Evolutionary conservation across 306 rosid species (phyloP).

Genomic region (Arachis stenosperma): DNA sequence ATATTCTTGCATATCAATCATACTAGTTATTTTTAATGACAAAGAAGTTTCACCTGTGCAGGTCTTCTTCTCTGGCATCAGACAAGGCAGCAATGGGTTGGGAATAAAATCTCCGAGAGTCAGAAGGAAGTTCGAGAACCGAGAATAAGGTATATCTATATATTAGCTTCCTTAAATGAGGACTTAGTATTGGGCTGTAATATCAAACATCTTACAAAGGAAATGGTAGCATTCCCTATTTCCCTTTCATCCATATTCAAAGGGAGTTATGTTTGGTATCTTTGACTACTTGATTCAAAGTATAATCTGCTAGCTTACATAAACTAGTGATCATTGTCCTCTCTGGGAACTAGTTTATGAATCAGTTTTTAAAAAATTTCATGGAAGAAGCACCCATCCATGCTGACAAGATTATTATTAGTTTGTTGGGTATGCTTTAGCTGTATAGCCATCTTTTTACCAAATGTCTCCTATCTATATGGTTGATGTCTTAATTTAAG

Average conservation of each 20-base stretch:
- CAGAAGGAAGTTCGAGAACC: slow-evolving; percentile 49
- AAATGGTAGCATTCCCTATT: neutral
- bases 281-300: slow-evolving; percentile 1
- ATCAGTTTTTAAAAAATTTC: slow-evolving; percentile 22
- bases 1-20: slow-evolving; percentile 2
- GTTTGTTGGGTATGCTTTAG: slow-evolving; percentile 9
- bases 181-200: neutral
- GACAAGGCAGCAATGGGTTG: slow-evolving; percentile 79
- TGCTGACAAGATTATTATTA: neutral
- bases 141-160: slow-evolving; percentile 63
- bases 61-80: slow-evolving; percentile 85
- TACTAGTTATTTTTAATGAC: slow-evolving; percentile 11
- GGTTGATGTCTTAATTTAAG: neutral
- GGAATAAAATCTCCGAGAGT: slow-evolving; percentile 49
- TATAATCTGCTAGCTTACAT: slow-evolving; percentile 5
- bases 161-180: neutral
- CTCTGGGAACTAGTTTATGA: neutral
- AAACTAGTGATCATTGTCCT: neutral
- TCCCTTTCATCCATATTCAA: slow-evolving; percentile 21
- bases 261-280: neutral
- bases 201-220: slow-evolving; percentile 3
- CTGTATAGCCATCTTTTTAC: neutral
- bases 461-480: neutral
- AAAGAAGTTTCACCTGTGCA: slow-evolving; percentile 48
- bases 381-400: slow-evolving; percentile 10